phyloP scores from a whole-genome alignment of 768 basidiomycete genomes.

The Nidularia sp. region DNA sequence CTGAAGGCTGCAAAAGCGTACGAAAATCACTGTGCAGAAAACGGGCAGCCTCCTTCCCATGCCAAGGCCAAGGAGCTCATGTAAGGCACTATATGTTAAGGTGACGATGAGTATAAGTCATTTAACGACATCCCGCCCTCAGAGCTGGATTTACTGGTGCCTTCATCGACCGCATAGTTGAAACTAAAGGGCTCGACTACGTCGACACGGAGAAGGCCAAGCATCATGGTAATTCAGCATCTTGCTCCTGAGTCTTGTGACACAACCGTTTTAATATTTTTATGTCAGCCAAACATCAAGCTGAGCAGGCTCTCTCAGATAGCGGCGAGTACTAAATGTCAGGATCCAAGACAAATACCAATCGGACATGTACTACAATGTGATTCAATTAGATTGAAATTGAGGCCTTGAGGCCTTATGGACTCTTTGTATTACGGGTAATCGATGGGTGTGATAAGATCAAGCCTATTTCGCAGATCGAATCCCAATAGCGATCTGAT shows the following conservation, averaged over 20 bases:
- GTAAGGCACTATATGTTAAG: constrained; percentile 15
- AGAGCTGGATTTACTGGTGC: constrained; percentile 53
- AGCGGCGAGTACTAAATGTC: no score
- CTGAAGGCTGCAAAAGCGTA: constrained; percentile 62
- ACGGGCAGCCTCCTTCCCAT: constrained; percentile 52
- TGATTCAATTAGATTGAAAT: no score
- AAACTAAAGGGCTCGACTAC: constrained; percentile 43
- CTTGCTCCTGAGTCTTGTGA: no score
- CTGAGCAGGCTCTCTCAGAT: not conserved
- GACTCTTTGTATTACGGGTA: no score
- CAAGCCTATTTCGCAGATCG: no score
- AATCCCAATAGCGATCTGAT: no score
- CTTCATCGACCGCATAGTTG: constrained; percentile 48
- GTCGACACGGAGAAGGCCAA: constrained; percentile 18
- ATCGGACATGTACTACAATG: no score
- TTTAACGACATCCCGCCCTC: not conserved
- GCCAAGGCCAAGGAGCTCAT: constrained; percentile 54
- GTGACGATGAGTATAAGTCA: not conserved
- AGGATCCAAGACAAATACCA: no score
- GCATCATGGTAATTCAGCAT: constrained; percentile 8
- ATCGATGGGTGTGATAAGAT: no score
- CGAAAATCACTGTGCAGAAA: constrained; percentile 42
- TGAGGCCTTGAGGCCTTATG: no score
- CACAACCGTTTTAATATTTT: no score
- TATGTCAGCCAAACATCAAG: not conserved